Percentiles rank a stretch among this genome's conserved stretches.
Evolutionary conservation across 768 basidiomycete genomes (phyloP).

Genomic region (Lentinula edodes): DNA sequence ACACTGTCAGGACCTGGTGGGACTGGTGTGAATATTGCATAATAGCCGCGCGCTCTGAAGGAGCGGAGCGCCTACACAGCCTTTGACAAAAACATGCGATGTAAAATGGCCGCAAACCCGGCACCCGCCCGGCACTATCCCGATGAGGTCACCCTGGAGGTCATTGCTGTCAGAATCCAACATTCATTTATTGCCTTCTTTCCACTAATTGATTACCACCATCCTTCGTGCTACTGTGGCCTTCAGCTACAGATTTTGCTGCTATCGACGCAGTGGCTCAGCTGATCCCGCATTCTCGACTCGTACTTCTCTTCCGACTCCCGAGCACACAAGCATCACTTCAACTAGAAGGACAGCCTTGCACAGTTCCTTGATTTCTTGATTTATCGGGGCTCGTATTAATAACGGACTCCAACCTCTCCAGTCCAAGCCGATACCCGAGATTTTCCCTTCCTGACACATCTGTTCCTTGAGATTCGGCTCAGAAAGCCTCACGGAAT

Average conservation of each 20-base stretch:
- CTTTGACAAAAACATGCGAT: not conserved
- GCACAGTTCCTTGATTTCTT: not conserved
- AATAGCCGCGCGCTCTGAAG: not conserved
- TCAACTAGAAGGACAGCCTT: not conserved
- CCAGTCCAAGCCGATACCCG: not conserved
- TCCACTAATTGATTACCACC: not conserved
- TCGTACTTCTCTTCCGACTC: not conserved
- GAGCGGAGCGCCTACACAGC: not conserved
- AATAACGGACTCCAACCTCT: not conserved
- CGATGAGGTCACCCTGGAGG: not conserved
- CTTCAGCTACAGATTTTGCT: not conserved
- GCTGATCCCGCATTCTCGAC: not conserved
- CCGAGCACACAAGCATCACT: not conserved
- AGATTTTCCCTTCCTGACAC: not conserved
- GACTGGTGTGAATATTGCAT: not conserved
- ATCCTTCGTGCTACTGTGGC: not conserved
- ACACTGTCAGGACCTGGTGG: no score
- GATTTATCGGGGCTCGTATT: not conserved
- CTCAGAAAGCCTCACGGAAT: not conserved
- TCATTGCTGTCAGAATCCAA: no score
- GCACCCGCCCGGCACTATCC: not conserved
- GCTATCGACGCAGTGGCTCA: not conserved
- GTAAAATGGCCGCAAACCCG: not conserved
- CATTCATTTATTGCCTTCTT: not conserved
- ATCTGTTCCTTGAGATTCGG: not conserved